Base-by-base conservation (phyloP, 164 flowering plant species). In the Aristolochia fimbriata region DNA sequence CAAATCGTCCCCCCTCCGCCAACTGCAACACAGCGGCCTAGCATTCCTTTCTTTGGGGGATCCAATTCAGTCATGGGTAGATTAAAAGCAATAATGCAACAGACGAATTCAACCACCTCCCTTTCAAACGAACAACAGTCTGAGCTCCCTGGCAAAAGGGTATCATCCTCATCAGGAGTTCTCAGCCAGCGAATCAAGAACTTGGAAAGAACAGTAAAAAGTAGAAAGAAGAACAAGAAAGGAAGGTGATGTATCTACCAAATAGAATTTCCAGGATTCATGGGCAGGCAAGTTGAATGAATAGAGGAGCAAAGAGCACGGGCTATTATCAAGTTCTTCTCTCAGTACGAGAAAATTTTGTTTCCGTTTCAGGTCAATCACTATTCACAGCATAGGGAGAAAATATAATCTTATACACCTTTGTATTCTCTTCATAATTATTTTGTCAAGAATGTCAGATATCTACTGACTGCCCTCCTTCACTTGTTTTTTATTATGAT, bases 181-280 rank as follows among this genome's bases (percentile, higher is more conserved):
- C 22, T 67, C 41, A 56, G 70, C 57, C 65, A 67, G 24, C 46
- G 65, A 57, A 17, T 67, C 14, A 21, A 49, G 17, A 62, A 37
- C 57, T 33, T 67, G 11, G 70, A 57, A 31, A 67, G 41, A 31
- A 14, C 65, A 62, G 70, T 67, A 15, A 67, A 67, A 46, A 43
- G 57, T 45, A 61, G 65, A 50, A 62, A 62, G 58, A 50, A 56
- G 17, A 61, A 21, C 46, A 49, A 63, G 47, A 58, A 58, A 54
- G 31, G 55, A 5, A 27, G 47, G 62, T 17, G 43, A 50, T 15
- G 45, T 4, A 16, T 27, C 46, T 31, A 15, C 23, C 19, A 14
- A 20, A 22, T 49, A 8, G 5, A 16, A 27, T 21, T 22, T 37
- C 43, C 43, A 37, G 43, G 43, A 37, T 37, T 37, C 43, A 37